These are phyloP conservation scores for Alternaria arbusti DNA, from an alignment of 2,329 filamentous ascomycete genomes.

Conservation along the genomic window DNA sequence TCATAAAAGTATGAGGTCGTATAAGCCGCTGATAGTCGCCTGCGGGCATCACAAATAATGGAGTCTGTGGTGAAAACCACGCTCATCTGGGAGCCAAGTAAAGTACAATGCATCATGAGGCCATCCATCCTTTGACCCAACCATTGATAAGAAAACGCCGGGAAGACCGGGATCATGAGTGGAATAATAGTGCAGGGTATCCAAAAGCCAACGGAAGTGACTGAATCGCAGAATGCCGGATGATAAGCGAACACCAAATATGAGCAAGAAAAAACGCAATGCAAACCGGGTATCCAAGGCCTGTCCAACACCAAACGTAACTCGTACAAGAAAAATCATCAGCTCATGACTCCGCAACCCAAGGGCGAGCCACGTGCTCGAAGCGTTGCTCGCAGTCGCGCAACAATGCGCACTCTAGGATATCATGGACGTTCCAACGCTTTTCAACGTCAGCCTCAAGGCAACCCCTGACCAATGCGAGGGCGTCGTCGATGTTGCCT, in stretches of 20 bases:
- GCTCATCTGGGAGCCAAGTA: background rate
- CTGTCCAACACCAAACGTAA: slow-evolving; percentile 9
- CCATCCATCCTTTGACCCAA: background rate
- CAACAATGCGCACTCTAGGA: slow-evolving; percentile 64
- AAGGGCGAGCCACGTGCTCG: slow-evolving; percentile 38
- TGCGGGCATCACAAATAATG: background rate
- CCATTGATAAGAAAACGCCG: slow-evolving; percentile 8
- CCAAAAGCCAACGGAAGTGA: slow-evolving; percentile 19
- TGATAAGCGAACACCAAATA: background rate
- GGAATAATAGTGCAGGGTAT: slow-evolving; percentile 28
- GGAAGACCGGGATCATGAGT: slow-evolving; percentile 3
- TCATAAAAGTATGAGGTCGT: background rate
- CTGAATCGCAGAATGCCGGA: slow-evolving; percentile 7
- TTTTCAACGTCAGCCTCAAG: slow-evolving; percentile 62
- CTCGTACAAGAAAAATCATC: slow-evolving; percentile 1
- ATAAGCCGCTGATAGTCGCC: background rate
- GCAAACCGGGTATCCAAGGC: slow-evolving; percentile 37
- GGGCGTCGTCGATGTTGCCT: slow-evolving; percentile 51
- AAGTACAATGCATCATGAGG: slow-evolving; percentile 8
- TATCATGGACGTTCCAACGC: slow-evolving; percentile 64
- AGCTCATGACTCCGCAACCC: slow-evolving; percentile 31
- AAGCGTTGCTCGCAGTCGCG: slow-evolving; percentile 38
- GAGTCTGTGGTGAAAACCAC: background rate
- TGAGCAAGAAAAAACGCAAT: slow-evolving; percentile 6
- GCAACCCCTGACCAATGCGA: slow-evolving; percentile 66